Evolutionary conservation across 1,284 basidiomycete species (phyloP), one percentile per base, ranked within the genome.

Genomic region (Naganishia albida): DNA sequence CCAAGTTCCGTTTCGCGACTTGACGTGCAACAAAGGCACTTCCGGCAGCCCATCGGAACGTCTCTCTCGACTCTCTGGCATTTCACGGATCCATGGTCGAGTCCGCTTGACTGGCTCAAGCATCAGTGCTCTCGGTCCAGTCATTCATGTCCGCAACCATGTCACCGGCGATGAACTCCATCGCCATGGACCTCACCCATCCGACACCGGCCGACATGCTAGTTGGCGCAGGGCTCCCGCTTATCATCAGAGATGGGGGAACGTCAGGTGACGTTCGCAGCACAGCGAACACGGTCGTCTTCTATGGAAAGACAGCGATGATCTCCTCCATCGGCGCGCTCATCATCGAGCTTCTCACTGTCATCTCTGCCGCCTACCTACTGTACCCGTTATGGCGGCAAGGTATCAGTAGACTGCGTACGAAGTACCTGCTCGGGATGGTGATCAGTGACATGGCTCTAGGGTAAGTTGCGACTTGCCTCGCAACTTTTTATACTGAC

Each of bases 371-470:
- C 2, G 2, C 50, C 13, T 77, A 73, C 54, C 70, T 78, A 15
- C 38, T 76, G 16, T 4, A 62, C 2, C 65, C 67, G 2, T 51
- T 78, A 13, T 30, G 56, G 6, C 55, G 62, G 30, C 75, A 75
- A 69, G 74, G 74, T 7, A 60, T 67, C 26, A 71, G 72, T 16
- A 77, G 75, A 59, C 65, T 78, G 30, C 67, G 77, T 26, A 74
- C 77, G 2, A 68, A 74, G 38, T 56, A 77, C 49, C 65, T 78
- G 62, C 16, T 74, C 18, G 76, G 77, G 2, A 75, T 77, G 72
- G 73, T 78, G n/a, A 42, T 73, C 8, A 73, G 73, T 53, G 77
- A 78, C 70, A 30, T 75, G 3, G 25, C 69, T 1, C 52, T 78
- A 7, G 76, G 75, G 74, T 77, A 57, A 66, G 76, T 71, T 18